These are phyloP conservation scores for Quillaja saponaria DNA, from an alignment of 306 rosid species.

Conservation along the genomic window DNA sequence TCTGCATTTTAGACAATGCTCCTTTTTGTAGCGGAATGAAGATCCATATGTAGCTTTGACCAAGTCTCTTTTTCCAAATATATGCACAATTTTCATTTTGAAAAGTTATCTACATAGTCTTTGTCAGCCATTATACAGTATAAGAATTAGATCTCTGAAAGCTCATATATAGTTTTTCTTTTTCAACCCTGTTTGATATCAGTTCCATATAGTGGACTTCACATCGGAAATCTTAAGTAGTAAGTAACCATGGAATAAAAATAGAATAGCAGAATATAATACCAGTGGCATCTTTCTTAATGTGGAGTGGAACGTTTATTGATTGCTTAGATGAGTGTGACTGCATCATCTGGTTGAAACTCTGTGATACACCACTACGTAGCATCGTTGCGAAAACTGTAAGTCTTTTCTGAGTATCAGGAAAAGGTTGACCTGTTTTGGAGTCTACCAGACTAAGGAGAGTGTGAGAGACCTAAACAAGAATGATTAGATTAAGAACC, in stretches of 20 bases:
- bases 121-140: slow-evolving; percentile 21
- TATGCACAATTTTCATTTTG: slow-evolving; percentile 16
- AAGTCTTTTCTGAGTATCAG: slow-evolving; percentile 60
- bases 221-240: slow-evolving; percentile 16
- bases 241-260: too few species aligned
- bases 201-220: slow-evolving; percentile 20
- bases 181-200: slow-evolving; percentile 18
- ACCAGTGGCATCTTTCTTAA: slow-evolving; percentile 61
- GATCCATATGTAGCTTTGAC: slow-evolving; percentile 18
- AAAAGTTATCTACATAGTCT: slow-evolving; percentile 5
- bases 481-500: slow-evolving; percentile 40
- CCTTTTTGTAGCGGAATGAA: slow-evolving; percentile 22
- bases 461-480: slow-evolving; percentile 83
- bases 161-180: slow-evolving; percentile 5
- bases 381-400: slow-evolving; percentile 74
- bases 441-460: slow-evolving; percentile 88
- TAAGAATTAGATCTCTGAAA: slow-evolving; percentile 23
- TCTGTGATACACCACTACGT: slow-evolving; percentile 76
- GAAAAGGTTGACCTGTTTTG: slow-evolving; percentile 71
- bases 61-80: slow-evolving; percentile 17
- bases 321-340: slow-evolving; percentile 46
- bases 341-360: slow-evolving; percentile 61
- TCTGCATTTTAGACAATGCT: slow-evolving; percentile 25
- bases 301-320: slow-evolving; percentile 43
- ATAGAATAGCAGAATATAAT: slow-evolving; percentile 29